Evolutionary conservation across 2,329 filamentous ascomycete species (phyloP).

Genomic region (Xylariaceae sp.): DNA sequence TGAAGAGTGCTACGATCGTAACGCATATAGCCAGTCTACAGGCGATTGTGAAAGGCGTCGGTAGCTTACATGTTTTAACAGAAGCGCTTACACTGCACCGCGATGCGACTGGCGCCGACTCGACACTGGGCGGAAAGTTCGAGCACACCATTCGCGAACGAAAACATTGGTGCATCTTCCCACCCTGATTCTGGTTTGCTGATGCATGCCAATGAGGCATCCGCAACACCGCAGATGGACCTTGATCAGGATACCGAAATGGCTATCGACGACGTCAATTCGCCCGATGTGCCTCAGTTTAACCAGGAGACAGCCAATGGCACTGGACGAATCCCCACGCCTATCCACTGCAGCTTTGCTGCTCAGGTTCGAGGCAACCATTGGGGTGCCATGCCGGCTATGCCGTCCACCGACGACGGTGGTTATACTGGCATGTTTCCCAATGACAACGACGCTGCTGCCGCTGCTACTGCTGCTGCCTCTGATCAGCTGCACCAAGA

Average conservation of each 20-base stretch:
- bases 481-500: slow-evolving; percentile 36
- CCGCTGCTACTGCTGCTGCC: neutral
- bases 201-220: slow-evolving; percentile 20
- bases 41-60: neutral
- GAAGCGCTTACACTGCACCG: slow-evolving; percentile 53
- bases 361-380: slow-evolving; percentile 50
- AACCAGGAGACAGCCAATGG: slow-evolving; percentile 32
- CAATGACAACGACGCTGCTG: slow-evolving; percentile 12
- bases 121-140: slow-evolving; percentile 33
- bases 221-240: slow-evolving; percentile 27
- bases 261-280: slow-evolving; percentile 38
- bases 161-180: slow-evolving; percentile 38
- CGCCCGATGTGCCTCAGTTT: slow-evolving; percentile 27
- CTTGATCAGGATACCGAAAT: slow-evolving; percentile 47
- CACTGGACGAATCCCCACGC: slow-evolving; percentile 51
- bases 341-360: slow-evolving; percentile 54
- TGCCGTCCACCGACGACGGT: slow-evolving; percentile 29
- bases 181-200: slow-evolving; percentile 34
- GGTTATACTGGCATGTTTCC: slow-evolving; percentile 27
- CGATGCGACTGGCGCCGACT: slow-evolving; percentile 43
- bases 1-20: neutral
- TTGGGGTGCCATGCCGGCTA: slow-evolving; percentile 36
- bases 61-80: slow-evolving; percentile 23
- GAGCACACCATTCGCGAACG: slow-evolving; percentile 23
- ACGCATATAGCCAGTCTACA: neutral